Evolutionary conservation across 495 filamentous ascomycete species (phyloP).

Genomic region (Barbatosphaeria neglecta): DNA sequence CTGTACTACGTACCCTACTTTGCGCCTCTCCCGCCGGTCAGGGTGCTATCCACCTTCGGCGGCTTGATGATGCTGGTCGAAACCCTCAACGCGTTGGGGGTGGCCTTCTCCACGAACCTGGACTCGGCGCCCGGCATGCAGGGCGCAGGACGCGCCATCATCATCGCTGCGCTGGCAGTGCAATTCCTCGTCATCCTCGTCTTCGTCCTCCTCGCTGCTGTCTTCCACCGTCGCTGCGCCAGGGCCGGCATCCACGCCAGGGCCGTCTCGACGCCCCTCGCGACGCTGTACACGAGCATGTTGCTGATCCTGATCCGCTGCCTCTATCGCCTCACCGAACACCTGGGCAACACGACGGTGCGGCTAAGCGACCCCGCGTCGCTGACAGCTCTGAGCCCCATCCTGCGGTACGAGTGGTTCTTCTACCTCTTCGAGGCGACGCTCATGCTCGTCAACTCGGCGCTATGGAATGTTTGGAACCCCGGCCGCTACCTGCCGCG

Average conservation of each 20-base stretch:
- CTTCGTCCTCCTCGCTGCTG: conserved; percentile 14
- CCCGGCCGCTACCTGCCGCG: conserved; percentile 16
- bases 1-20: conserved; percentile 22
- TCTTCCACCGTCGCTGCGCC: conserved; percentile 20
- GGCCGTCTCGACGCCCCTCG: conserved; percentile 7
- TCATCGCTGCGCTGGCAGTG: conserved; percentile 14
- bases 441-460: conserved; percentile 21
- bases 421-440: conserved; percentile 24
- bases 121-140: not conserved
- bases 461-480: conserved; percentile 21
- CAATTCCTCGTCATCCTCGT: conserved; percentile 17
- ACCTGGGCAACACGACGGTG: conserved; percentile 13
- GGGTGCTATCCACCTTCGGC: conserved; percentile 19
- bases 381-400: conserved; percentile 13
- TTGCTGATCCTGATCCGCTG: conserved; percentile 16
- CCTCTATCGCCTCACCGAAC: conserved; percentile 22
- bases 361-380: conserved; percentile 6
- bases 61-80: conserved; percentile 18
- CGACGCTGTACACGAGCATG: conserved; percentile 19
- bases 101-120: conserved; percentile 17
- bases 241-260: conserved; percentile 1
- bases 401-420: conserved; percentile 19
- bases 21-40: conserved; percentile 14
- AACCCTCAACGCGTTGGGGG: conserved; percentile 17
- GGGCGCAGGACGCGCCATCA: conserved; percentile 12